Evolutionary conservation across 176 grass and related monocot species (phyloP).

Genomic region (Eleusine indica): DNA sequence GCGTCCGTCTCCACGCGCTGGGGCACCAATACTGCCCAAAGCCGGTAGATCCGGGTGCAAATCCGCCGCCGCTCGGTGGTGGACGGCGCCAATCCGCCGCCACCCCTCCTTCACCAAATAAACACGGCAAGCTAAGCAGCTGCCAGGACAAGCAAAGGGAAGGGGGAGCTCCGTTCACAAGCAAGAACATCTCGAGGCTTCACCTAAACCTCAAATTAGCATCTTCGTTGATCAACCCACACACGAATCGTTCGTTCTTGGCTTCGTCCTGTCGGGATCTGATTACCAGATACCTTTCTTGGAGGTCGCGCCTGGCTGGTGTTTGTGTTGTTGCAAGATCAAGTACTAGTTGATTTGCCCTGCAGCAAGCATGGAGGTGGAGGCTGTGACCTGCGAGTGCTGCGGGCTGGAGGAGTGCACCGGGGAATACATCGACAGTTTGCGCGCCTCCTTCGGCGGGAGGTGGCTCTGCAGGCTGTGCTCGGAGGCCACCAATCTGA

Average conservation of each 20-base stretch:
- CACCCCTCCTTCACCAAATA: too few species aligned
- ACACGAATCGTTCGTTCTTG: background rate
- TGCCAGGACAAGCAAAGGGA: background rate
- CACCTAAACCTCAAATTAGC: background rate
- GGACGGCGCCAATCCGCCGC: too few species aligned
- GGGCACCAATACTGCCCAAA: too few species aligned
- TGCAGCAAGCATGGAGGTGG: slow-evolving; percentile 29
- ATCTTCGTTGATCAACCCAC: background rate
- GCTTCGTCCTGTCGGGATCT: background rate
- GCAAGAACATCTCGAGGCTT: background rate
- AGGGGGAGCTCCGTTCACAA: background rate
- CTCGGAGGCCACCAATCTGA: slow-evolving; percentile 58
- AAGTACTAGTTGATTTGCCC: background rate
- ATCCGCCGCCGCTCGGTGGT: too few species aligned
- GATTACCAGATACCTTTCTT: background rate
- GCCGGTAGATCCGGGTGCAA: too few species aligned
- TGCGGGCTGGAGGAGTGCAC: slow-evolving; percentile 87
- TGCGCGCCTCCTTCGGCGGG: slow-evolving; percentile 58
- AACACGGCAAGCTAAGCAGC: background rate
- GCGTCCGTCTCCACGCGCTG: too few species aligned
- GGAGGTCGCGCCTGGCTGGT: background rate
- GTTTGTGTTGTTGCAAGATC: background rate
- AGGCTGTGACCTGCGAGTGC: slow-evolving; percentile 70
- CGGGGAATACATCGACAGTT: slow-evolving; percentile 57
- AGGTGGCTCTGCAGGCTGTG: slow-evolving; percentile 86